Percentiles rank a stretch among this genome's conserved stretches.
These are phyloP conservation scores for Pharnaceum exiguum DNA, from an alignment of 148 eudicot species.

Conservation along the genomic window DNA sequence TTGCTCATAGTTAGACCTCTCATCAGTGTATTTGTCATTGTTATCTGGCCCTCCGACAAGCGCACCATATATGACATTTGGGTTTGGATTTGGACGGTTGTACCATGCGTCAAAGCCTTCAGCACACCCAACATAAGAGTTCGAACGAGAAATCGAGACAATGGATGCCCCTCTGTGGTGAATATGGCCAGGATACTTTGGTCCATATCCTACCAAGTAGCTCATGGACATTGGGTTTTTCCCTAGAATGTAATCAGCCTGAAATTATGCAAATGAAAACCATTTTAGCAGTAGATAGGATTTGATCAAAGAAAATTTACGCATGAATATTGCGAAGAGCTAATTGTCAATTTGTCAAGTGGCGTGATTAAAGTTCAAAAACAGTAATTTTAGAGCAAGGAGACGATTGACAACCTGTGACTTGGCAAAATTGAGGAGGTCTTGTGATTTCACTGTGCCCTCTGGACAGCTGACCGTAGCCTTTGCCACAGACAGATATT, in stretches of 20 bases:
- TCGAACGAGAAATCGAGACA: slow-evolving; percentile 34
- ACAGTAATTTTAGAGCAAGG: neutral
- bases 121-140: slow-evolving; percentile 47
- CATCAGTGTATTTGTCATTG: slow-evolving; percentile 49
- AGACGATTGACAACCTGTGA: slow-evolving; percentile 47
- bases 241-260: slow-evolving; percentile 89
- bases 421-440: slow-evolving; percentile 50
- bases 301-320: too few species aligned
- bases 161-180: slow-evolving; percentile 93
- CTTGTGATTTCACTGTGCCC: slow-evolving; percentile 23
- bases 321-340: too few species aligned
- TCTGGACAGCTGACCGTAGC: slow-evolving; percentile 26
- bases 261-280: too few species aligned
- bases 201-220: slow-evolving; percentile 81
- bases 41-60: slow-evolving; percentile 76
- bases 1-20: slow-evolving; percentile 65
- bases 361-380: too few species aligned
- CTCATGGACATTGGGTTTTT: slow-evolving; percentile 77
- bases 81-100: slow-evolving; percentile 40
- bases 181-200: slow-evolving; percentile 57
- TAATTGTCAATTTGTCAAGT: too few species aligned
- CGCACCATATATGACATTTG: slow-evolving; percentile 62
- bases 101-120: slow-evolving; percentile 82
- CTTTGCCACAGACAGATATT: slow-evolving; percentile 29
- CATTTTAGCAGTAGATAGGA: too few species aligned